Evolutionary conservation across 495 filamentous ascomycete species (phyloP).

Genomic region (Pseudotulostoma volvatum): DNA sequence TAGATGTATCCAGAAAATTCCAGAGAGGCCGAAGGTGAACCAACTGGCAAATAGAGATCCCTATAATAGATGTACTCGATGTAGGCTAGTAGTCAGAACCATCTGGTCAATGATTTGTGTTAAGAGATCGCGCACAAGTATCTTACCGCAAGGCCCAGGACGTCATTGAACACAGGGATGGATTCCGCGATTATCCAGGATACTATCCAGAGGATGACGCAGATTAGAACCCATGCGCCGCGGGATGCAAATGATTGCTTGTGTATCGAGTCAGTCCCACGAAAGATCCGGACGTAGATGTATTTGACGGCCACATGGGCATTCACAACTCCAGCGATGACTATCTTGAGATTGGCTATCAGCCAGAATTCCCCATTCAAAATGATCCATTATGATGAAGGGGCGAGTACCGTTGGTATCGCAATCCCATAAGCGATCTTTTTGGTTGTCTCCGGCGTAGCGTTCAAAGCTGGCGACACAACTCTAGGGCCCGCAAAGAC

Average conservation of each 20-base stretch:
- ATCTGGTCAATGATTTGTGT: no score
- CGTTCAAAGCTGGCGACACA: conserved; percentile 51
- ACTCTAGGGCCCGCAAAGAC: conserved; percentile 51
- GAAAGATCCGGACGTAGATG: conserved; percentile 46
- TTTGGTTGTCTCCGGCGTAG: conserved; percentile 42
- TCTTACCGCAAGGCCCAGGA: conserved; percentile 38
- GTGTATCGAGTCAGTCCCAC: conserved; percentile 39
- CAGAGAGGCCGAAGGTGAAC: conserved; percentile 29
- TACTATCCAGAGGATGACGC: conserved; percentile 38
- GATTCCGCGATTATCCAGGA: conserved; percentile 57
- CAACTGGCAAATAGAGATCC: conserved; percentile 24
- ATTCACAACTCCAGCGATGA: conserved; percentile 57
- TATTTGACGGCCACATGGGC: conserved; percentile 46
- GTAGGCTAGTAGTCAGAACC: no score
- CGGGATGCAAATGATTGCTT: conserved; percentile 29
- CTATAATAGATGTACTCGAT: no score
- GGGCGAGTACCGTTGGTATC: conserved; percentile 57
- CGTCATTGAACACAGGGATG: conserved; percentile 54
- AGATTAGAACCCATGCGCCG: conserved; percentile 41
- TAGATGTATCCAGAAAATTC: conserved; percentile 28
- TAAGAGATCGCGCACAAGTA: no score
- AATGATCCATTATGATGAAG: no score
- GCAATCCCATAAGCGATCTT: conserved; percentile 70
- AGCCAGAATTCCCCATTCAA: no score
- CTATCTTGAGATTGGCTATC: no score